phyloP scores from a whole-genome alignment of 192 early-diverging fungal species.

The Linnemannia exigua region DNA sequence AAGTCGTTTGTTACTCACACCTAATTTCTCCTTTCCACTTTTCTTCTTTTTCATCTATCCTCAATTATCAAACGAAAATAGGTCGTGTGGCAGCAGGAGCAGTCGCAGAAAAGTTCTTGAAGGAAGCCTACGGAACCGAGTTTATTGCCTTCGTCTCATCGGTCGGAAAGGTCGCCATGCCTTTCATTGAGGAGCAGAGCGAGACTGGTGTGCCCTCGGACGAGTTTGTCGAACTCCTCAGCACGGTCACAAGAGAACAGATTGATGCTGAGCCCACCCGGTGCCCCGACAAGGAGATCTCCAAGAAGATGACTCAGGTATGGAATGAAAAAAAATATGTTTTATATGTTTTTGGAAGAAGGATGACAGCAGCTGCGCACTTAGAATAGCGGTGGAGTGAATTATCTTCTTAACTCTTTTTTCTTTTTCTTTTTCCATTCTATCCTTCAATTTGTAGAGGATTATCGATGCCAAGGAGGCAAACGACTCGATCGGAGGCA shows the following conservation, averaged over 20 bases:
- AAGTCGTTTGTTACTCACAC: too few relatives aligned
- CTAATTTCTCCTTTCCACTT: not conserved
- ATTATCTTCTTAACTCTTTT: too few relatives aligned
- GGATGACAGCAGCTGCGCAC: not conserved
- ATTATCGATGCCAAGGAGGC: slow-evolving; percentile 85
- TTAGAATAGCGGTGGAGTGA: too few relatives aligned
- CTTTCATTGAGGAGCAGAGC: slow-evolving; percentile 65
- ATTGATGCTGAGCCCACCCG: slow-evolving; percentile 91
- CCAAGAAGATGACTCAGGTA: slow-evolving; percentile 87
- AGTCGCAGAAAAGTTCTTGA: slow-evolving; percentile 98
- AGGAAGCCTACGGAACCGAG: slow-evolving; percentile 84
- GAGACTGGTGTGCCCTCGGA: slow-evolving; percentile 59
- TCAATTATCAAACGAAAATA: too few relatives aligned
- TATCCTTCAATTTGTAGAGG: slow-evolving; percentile 51
- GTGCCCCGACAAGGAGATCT: slow-evolving; percentile 85
- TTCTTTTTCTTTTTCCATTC: too few relatives aligned
- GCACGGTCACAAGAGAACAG: slow-evolving; percentile 74
- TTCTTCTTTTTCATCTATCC: too few relatives aligned
- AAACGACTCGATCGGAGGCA: slow-evolving; percentile 95
- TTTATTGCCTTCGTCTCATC: slow-evolving; percentile 96
- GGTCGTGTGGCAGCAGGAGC: slow-evolving; percentile 96
- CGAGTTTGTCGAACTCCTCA: slow-evolving; percentile 77
- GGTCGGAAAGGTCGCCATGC: slow-evolving; percentile 87
- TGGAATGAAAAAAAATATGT: not conserved
- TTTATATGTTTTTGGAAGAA: not conserved